Conservation (phyloP, 1,284 basidiomycete species). For the Tetrapyrgos nigripes region DNA sequence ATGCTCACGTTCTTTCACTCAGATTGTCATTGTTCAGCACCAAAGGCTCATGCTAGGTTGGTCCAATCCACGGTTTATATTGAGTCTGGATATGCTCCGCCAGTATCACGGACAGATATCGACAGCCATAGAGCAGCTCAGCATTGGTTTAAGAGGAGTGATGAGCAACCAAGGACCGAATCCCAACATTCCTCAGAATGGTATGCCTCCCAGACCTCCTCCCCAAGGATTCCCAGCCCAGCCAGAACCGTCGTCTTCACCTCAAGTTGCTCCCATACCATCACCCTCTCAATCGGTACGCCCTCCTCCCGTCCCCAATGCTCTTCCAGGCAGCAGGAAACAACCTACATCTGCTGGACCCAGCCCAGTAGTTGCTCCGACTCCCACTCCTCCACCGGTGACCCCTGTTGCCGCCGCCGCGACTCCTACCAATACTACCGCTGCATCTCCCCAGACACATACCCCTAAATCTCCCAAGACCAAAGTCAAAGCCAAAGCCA, state of each 20-base stretch:
- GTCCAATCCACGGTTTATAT: constrained; percentile 56
- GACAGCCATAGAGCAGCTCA: constrained; percentile 47
- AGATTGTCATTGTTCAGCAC: constrained; percentile 58
- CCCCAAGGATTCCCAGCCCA: constrained; percentile 4
- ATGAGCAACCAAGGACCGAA: background rate
- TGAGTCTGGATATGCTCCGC: constrained; percentile 50
- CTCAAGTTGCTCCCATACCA: constrained; percentile 20
- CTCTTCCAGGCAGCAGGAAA: constrained; percentile 39
- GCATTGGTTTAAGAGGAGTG: constrained; percentile 12
- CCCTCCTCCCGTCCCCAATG: constrained; percentile 32
- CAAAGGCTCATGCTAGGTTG: constrained; percentile 55
- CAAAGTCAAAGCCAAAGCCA: constrained; percentile 51
- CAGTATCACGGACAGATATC: constrained; percentile 54
- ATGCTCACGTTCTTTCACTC: constrained; percentile 9
- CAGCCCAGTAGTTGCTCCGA: constrained; percentile 29
- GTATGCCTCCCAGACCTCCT: constrained; percentile 2
- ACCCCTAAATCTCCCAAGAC: constrained; percentile 60
- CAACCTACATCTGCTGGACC: constrained; percentile 23
- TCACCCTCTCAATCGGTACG: constrained; percentile 21
- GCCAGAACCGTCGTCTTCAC: constrained; percentile 10
- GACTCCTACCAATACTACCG: constrained; percentile 51
- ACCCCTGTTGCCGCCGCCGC: constrained; percentile 51
- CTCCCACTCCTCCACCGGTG: constrained; percentile 37
- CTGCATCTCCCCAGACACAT: constrained; percentile 52
- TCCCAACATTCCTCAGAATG: background rate